These are phyloP conservation scores for Leptographium flavum DNA, from an alignment of 2,329 filamentous ascomycete genomes.

Conservation along the genomic window DNA sequence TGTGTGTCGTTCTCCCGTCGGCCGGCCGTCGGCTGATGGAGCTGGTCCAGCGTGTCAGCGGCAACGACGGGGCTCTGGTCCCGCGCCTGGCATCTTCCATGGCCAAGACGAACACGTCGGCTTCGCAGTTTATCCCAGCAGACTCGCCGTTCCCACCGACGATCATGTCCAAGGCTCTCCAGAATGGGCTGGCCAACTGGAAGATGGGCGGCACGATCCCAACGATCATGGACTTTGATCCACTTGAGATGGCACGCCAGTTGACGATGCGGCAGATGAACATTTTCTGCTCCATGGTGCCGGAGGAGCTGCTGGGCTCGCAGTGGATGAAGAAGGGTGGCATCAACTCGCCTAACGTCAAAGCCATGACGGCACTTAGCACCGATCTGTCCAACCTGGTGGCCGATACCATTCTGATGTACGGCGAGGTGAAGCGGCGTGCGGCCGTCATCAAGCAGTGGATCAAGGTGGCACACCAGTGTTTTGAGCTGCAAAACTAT, in stretches of 20 bases:
- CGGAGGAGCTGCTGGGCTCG: conserved; percentile 79
- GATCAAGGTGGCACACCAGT: conserved; percentile 86
- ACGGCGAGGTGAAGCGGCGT: conserved; percentile 85
- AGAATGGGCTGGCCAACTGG: conserved; percentile 57
- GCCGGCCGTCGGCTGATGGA: conserved; percentile 72
- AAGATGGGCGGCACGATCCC: conserved; percentile 53
- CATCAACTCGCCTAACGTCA: conserved; percentile 71
- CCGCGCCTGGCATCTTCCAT: conserved; percentile 75
- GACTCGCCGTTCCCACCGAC: conserved; percentile 60
- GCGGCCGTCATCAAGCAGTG: conserved; percentile 89
- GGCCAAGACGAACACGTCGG: conserved; percentile 71
- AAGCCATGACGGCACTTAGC: conserved; percentile 83
- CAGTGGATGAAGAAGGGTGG: conserved; percentile 89
- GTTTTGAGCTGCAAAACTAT: conserved; percentile 84
- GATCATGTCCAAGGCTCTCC: conserved; percentile 61
- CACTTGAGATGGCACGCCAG: conserved; percentile 80
- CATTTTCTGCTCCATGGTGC: conserved; percentile 82
- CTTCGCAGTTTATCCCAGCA: conserved; percentile 53
- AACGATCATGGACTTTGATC: conserved; percentile 78
- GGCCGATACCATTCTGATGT: conserved; percentile 76
- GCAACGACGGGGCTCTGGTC: conserved; percentile 59
- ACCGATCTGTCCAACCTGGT: conserved; percentile 89
- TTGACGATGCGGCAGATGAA: conserved; percentile 83
- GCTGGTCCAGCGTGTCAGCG: conserved; percentile 61
- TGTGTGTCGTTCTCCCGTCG: conserved; percentile 54